A percentile compares a stretch with the other conserved stretches of the same genome.
Conservation (phyloP, 345 rosid genomes). For the Draba incana region DNA sequence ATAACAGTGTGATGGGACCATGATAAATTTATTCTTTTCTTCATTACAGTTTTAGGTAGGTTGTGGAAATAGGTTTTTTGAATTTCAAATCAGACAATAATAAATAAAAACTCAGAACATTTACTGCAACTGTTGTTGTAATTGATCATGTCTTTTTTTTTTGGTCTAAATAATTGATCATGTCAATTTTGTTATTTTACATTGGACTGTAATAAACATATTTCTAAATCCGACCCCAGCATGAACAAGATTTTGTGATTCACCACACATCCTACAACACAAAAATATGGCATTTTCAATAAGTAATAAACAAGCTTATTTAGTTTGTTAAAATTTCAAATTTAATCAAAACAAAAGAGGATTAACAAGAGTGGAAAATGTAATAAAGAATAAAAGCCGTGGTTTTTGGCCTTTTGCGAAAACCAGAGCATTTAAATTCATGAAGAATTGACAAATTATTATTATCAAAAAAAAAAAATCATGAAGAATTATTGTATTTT, state of each 20-base stretch:
- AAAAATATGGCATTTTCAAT: constrained; percentile 24
- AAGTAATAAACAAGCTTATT: background rate
- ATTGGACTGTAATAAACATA: constrained; percentile 2
- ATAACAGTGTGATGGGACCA: background rate
- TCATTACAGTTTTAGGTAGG: background rate
- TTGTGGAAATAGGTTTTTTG: constrained; percentile 5
- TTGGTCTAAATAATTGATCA: background rate
- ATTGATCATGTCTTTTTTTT: background rate
- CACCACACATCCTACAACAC: constrained; percentile 32
- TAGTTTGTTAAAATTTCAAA: too few species aligned
- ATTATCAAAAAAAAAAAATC: too few species aligned
- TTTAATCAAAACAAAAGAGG: too few species aligned
- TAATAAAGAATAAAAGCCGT: too few species aligned
- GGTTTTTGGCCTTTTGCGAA: too few species aligned
- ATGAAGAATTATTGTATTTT: background rate
- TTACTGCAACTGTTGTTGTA: background rate
- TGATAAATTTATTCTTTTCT: background rate
- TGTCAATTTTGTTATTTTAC: background rate
- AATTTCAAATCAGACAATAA: constrained; percentile 3
- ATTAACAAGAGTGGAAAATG: too few species aligned
- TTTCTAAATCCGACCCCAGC: background rate
- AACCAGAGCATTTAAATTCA: too few species aligned
- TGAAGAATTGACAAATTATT: too few species aligned
- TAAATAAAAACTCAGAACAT: background rate
- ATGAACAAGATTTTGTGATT: constrained; percentile 10